A percentile compares a stretch with the other conserved stretches of the same genome.
These are phyloP conservation scores for Metarhizium humberi DNA, from an alignment of 2,329 filamentous ascomycete genomes.

Conservation along the genomic window DNA sequence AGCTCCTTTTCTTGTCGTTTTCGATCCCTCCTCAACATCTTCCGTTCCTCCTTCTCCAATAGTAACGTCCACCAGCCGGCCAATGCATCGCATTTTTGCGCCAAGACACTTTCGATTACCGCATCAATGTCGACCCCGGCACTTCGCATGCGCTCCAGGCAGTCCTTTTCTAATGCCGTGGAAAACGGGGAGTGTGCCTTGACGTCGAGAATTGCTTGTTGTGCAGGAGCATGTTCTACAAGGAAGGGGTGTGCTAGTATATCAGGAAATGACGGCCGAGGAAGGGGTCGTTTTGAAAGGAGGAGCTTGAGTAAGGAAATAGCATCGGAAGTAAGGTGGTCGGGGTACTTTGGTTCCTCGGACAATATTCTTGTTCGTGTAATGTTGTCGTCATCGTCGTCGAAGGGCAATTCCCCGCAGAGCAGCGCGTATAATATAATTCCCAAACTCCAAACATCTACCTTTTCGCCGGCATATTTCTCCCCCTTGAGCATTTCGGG, in stretches of 20 bases:
- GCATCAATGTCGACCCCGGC: slow-evolving; percentile 90
- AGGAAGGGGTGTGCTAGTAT: slow-evolving; percentile 85
- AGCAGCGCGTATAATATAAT: slow-evolving; percentile 78
- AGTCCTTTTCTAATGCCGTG: slow-evolving; percentile 81
- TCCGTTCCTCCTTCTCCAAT: slow-evolving; percentile 89
- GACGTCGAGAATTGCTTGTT: slow-evolving; percentile 80
- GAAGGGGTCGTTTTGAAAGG: slow-evolving; percentile 82
- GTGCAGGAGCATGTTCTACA: slow-evolving; percentile 73
- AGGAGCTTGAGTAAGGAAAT: slow-evolving; percentile 66
- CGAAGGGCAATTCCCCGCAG: slow-evolving; percentile 83
- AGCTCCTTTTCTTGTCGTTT: slow-evolving; percentile 79
- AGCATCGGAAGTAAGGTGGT: slow-evolving; percentile 69
- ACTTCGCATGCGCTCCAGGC: slow-evolving; percentile 82
- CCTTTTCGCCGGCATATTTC: slow-evolving; percentile 95
- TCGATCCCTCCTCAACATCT: slow-evolving; percentile 67
- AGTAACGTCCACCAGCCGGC: slow-evolving; percentile 95
- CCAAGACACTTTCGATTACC: slow-evolving; percentile 87
- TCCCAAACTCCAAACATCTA: slow-evolving; percentile 89
- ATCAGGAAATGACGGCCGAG: slow-evolving; percentile 73
- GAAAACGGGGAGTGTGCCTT: slow-evolving; percentile 75
- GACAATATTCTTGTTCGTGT: slow-evolving; percentile 80
- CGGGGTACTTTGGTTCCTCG: slow-evolving; percentile 78
- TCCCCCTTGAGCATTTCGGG: slow-evolving; percentile 98
- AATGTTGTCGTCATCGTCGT: slow-evolving; percentile 85
- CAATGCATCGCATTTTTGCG: slow-evolving; percentile 80